Evolutionary conservation across 257 asterid genomes (phyloP).

Genomic region (Eustoma russellianum): DNA sequence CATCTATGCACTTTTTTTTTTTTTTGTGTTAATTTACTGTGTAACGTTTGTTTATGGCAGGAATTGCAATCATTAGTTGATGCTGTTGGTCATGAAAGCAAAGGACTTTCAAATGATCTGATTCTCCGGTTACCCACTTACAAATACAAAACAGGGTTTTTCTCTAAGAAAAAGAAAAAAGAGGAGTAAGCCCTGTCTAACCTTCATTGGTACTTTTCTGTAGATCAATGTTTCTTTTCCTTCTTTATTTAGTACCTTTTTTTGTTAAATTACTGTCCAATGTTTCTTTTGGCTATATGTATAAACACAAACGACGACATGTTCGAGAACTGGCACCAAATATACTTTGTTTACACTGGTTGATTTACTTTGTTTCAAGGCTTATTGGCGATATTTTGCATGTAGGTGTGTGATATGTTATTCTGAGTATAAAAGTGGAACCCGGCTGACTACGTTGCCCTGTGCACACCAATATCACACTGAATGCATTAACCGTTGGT

Average conservation of each 20-base stretch:
- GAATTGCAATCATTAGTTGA: conserved; percentile 79
- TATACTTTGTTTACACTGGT: too few relatives aligned
- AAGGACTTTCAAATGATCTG: conserved; percentile 64
- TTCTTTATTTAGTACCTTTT: too few relatives aligned
- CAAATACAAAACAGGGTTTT: conserved; percentile 50
- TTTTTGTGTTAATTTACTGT: not conserved
- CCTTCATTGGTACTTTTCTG: not conserved
- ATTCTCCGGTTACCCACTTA: conserved; percentile 64
- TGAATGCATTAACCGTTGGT: conserved; percentile 63
- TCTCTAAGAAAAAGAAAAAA: conserved; percentile 32
- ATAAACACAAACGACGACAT: too few relatives aligned
- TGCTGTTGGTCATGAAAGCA: conserved; percentile 59
- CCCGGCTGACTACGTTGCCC: conserved; percentile 59
- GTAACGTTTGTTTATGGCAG: conserved; percentile 24
- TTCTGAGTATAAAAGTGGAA: conserved; percentile 49
- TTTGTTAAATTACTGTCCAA: too few relatives aligned
- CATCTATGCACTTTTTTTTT: too few relatives aligned
- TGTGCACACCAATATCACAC: conserved; percentile 84
- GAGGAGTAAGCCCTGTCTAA: conserved; percentile 21
- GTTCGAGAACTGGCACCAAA: too few relatives aligned
- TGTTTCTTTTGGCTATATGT: too few relatives aligned
- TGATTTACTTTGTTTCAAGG: too few relatives aligned
- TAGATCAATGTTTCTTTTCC: too few relatives aligned
- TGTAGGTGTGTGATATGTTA: conserved; percentile 82
- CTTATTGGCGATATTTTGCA: not conserved